Evolutionary conservation across 352 stramenopile genomes (phyloP).

Genomic region (Globisporangium iwayamae): DNA sequence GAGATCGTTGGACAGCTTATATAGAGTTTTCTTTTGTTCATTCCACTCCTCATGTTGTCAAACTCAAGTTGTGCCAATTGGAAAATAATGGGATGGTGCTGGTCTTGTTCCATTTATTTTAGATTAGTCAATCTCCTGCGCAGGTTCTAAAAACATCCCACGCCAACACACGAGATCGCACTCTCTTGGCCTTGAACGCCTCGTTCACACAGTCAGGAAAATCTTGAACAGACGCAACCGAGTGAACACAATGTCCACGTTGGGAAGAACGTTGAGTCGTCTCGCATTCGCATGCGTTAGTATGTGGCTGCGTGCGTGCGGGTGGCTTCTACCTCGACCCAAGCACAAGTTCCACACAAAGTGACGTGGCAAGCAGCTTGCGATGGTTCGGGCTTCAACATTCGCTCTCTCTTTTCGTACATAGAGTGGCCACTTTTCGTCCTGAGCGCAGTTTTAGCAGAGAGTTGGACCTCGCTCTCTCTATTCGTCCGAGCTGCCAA

Average conservation of each 20-base stretch:
- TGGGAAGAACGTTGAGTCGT: not conserved
- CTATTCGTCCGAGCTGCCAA: not conserved
- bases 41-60: too few relatives aligned
- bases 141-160: not conserved
- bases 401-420: not conserved
- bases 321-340: not conserved
- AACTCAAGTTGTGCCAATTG: too few relatives aligned
- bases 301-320: not conserved
- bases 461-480: not conserved
- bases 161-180: too few relatives aligned
- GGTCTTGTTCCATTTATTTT: not conserved
- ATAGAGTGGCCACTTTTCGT: not conserved
- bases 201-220: not conserved
- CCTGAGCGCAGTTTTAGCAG: not conserved
- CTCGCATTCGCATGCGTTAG: not conserved
- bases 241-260: not conserved
- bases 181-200: not conserved
- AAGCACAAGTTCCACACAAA: not conserved
- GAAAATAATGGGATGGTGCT: not conserved
- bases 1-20: not conserved
- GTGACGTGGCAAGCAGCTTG: constrained; percentile 1
- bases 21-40: not conserved
- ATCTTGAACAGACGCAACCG: not conserved
- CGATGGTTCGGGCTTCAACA: not conserved
- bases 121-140: constrained; percentile 3